These are phyloP conservation scores for Cymbopogon citratus DNA, from an alignment of 176 grass and related monocot genomes.

Conservation along the genomic window DNA sequence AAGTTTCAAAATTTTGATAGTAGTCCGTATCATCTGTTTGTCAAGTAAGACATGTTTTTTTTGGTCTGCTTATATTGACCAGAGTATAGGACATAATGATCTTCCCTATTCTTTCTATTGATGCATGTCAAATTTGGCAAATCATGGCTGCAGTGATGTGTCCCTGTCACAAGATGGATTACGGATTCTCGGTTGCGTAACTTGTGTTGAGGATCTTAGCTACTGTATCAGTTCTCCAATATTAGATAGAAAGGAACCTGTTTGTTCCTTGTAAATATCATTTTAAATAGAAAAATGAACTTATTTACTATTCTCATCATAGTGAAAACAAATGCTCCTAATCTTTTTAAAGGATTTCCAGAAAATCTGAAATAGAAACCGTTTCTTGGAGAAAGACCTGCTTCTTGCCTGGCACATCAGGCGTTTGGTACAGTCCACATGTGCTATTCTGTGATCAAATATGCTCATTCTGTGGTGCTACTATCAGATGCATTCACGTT, in stretches of 20 bases:
- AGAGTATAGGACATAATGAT: not conserved
- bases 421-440: not conserved
- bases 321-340: not conserved
- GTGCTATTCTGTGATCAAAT: not conserved
- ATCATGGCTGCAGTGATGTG: not conserved
- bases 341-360: not conserved
- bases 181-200: not conserved
- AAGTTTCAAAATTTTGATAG: not conserved
- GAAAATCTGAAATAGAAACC: not conserved
- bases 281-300: not conserved
- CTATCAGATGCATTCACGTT: not conserved
- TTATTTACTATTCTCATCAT: not conserved
- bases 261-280: too few species aligned
- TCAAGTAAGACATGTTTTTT: not conserved
- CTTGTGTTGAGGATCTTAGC: not conserved
- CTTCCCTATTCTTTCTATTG: not conserved
- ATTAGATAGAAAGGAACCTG: too few species aligned
- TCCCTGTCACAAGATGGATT: not conserved
- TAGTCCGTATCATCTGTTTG: not conserved
- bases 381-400: not conserved
- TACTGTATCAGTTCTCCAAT: not conserved
- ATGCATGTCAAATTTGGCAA: not conserved
- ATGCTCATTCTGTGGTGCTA: not conserved
- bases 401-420: not conserved
- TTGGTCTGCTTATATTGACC: not conserved